Conservation (phyloP, 2,329 filamentous ascomycete genomes). For the Didymella lethalis region DNA sequence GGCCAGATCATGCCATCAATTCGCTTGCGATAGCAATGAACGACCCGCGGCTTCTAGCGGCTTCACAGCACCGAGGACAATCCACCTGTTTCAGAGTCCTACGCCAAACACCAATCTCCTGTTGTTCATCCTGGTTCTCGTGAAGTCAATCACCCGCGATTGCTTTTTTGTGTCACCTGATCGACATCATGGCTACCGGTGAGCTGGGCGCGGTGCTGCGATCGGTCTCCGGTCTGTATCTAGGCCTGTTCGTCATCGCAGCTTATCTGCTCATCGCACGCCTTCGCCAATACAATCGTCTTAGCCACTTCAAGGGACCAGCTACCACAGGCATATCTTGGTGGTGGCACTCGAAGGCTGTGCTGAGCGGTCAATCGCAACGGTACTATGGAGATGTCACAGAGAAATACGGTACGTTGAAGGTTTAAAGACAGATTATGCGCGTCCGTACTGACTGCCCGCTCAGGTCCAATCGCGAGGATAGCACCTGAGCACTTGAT, state of each 20-base stretch:
- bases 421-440: not conserved
- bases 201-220: slow-evolving; percentile 16
- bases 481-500: slow-evolving; percentile 60
- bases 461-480: slow-evolving; percentile 53
- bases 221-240: slow-evolving; percentile 24
- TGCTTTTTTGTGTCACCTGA: slow-evolving; percentile 6
- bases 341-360: slow-evolving; percentile 44
- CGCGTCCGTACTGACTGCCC: not conserved
- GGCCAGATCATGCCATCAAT: slow-evolving; percentile 7
- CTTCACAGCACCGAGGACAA: slow-evolving; percentile 1
- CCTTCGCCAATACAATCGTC: slow-evolving; percentile 38
- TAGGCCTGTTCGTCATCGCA: slow-evolving; percentile 21
- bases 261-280: slow-evolving; percentile 31
- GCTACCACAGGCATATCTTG: slow-evolving; percentile 40
- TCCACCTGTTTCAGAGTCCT: slow-evolving; percentile 1
- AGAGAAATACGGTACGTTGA: slow-evolving; percentile 39
- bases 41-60: slow-evolving; percentile 6
- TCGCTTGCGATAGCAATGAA: slow-evolving; percentile 11
- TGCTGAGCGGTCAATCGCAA: slow-evolving; percentile 37
- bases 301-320: slow-evolving; percentile 46
- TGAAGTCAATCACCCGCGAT: not conserved
- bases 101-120: slow-evolving; percentile 3
- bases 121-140: slow-evolving; percentile 6
- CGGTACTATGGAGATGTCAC: slow-evolving; percentile 40
- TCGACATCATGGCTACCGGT: slow-evolving; percentile 22